These are phyloP conservation scores for Acaromyces ingoldii DNA, from an alignment of 1,284 basidiomycete species.

Conservation along the genomic window DNA sequence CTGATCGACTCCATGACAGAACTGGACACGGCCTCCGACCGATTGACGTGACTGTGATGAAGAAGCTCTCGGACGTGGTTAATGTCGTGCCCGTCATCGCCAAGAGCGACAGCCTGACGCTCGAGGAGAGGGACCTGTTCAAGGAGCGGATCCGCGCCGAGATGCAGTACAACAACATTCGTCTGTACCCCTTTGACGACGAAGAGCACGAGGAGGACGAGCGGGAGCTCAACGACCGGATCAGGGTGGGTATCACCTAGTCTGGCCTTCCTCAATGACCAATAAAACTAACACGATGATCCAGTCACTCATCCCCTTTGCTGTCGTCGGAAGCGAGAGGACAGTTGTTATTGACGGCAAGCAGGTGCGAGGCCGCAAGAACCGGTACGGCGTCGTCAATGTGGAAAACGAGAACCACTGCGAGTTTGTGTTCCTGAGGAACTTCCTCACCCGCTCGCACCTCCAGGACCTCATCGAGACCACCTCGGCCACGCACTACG, in stretches of 20 bases:
- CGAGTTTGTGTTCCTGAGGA: conserved; percentile 94
- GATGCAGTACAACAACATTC: conserved; percentile 85
- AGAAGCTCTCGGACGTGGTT: conserved; percentile 96
- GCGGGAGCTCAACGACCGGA: conserved; percentile 79
- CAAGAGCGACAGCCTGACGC: conserved; percentile 90
- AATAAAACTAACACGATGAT: too few species aligned
- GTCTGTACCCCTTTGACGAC: conserved; percentile 92
- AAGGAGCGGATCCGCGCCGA: conserved; percentile 92
- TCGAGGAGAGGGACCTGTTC: conserved; percentile 87
- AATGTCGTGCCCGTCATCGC: conserved; percentile 98
- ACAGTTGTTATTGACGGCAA: conserved; percentile 93
- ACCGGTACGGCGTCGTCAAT: conserved; percentile 96
- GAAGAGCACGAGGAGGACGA: conserved; percentile 91
- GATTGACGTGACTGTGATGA: conserved; percentile 97
- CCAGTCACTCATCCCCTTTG: conserved; percentile 87
- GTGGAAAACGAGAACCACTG: conserved; percentile 87
- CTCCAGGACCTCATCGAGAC: conserved; percentile 98
- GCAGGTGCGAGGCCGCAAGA: conserved; percentile 89
- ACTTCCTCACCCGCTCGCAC: conserved; percentile 64
- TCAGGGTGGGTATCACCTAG: conserved; percentile 55
- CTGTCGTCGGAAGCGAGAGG: conserved; percentile 89
- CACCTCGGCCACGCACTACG: conserved; percentile 97
- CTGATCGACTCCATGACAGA: too few species aligned
- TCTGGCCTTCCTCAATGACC: not conserved
- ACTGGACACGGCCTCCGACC: conserved; percentile 45